Conservation (phyloP, 306 rosid species). For the Elaeagnus macrophylla region DNA sequence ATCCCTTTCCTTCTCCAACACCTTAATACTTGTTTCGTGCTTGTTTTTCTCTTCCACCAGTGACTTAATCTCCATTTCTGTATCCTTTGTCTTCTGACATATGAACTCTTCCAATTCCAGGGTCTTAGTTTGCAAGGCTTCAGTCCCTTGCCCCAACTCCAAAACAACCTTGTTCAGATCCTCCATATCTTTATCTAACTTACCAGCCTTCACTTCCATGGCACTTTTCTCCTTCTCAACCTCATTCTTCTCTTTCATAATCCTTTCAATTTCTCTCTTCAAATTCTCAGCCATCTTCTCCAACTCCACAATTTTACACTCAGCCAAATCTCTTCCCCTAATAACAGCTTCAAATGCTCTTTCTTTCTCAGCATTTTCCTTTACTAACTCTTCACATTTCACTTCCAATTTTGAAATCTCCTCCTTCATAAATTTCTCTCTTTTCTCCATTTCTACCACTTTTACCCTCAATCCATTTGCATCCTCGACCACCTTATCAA, state of each 20-base stretch:
- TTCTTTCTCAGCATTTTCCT: conserved; percentile 28
- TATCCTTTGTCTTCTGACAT: conserved; percentile 16
- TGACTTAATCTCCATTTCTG: conserved; percentile 22
- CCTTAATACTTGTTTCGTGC: conserved; percentile 27
- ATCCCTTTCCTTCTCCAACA: conserved; percentile 23
- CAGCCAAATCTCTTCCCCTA: conserved; percentile 30
- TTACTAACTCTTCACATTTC: conserved; percentile 18
- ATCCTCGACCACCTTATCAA: conserved; percentile 16
- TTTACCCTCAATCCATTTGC: conserved; percentile 25
- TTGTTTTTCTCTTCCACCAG: conserved; percentile 29
- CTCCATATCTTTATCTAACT: conserved; percentile 34
- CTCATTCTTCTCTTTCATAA: conserved; percentile 35
- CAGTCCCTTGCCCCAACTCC: conserved; percentile 22
- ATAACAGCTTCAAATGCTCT: conserved; percentile 14
- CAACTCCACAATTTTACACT: conserved; percentile 26
- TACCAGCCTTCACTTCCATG: conserved; percentile 13
- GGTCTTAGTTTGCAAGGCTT: conserved; percentile 16
- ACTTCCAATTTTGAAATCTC: conserved; percentile 24
- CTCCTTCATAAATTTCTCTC: conserved; percentile 16
- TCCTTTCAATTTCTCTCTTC: conserved; percentile 27
- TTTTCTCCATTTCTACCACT: conserved; percentile 24
- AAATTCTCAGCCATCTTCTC: conserved; percentile 21
- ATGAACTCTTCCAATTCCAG: conserved; percentile 26
- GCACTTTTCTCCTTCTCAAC: conserved; percentile 16
- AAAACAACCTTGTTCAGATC: conserved; percentile 15